Evolutionary conservation across 768 basidiomycete genomes (phyloP).

Genomic region (Sarcodon aspratus): DNA sequence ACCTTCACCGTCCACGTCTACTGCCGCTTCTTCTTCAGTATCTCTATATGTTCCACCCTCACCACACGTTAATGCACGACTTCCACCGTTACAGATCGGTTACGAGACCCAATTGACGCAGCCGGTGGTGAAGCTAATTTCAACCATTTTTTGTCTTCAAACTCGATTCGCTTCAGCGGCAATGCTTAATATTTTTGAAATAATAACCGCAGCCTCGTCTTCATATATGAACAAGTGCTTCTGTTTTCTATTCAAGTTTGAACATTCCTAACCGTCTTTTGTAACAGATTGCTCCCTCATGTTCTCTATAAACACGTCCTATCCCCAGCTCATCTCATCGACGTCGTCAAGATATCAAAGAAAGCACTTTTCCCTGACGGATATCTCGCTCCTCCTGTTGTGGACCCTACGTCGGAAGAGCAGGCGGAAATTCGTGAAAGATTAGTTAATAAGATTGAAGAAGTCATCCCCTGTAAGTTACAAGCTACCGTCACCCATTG

Average conservation of each 20-base stretch:
- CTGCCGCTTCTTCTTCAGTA: too few relatives aligned
- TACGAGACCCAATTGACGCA: conserved; percentile 23
- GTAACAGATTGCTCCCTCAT: conserved; percentile 58
- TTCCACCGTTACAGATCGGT: background rate
- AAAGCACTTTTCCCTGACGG: conserved; percentile 81
- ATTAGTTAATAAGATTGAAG: conserved; percentile 27
- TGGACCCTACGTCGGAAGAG: conserved; percentile 72
- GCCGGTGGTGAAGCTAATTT: conserved; percentile 32
- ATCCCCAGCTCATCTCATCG: conserved; percentile 40
- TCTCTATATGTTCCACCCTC: too few relatives aligned
- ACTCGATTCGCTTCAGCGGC: conserved; percentile 37
- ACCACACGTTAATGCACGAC: too few relatives aligned
- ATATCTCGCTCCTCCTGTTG: conserved; percentile 63
- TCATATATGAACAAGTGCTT: conserved; percentile 51
- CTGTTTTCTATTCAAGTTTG: background rate
- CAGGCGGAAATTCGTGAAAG: conserved; percentile 41
- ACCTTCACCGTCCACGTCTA: too few relatives aligned
- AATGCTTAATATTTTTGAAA: conserved; percentile 31
- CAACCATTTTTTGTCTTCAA: conserved; percentile 36
- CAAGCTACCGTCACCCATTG: background rate
- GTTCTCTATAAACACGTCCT: conserved; percentile 45
- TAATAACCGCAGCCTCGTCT: conserved; percentile 34
- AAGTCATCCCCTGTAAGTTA: conserved; percentile 31
- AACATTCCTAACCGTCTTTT: background rate
- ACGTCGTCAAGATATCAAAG: conserved; percentile 44